Evolutionary conservation across 495 filamentous ascomycete genomes (phyloP).

Genomic region (Opeltia flavorubescens): DNA sequence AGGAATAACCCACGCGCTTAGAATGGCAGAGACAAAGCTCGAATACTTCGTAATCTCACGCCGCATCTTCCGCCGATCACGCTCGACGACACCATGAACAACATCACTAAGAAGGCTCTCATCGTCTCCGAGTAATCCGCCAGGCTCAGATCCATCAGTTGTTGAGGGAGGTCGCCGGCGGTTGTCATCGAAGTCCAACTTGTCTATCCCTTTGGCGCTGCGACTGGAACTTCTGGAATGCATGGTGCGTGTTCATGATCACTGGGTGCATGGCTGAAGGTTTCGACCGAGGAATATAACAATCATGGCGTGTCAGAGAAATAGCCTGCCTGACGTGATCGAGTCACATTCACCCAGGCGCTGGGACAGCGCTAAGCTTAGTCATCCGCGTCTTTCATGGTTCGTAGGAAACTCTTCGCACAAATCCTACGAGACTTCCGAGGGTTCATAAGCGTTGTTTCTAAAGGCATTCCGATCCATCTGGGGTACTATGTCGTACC

Average conservation of each 20-base stretch:
- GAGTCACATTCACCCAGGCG: not conserved
- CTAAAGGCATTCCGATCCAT: too few relatives aligned
- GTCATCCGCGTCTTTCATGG: too few relatives aligned
- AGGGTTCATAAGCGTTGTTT: too few relatives aligned
- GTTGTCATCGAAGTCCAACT: conserved; percentile 46
- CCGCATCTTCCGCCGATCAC: conserved; percentile 40
- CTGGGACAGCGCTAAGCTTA: too few relatives aligned
- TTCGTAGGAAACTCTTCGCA: too few relatives aligned
- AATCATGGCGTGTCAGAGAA: not conserved
- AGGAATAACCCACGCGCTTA: conserved; percentile 34
- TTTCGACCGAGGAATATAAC: not conserved
- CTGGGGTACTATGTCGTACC: too few relatives aligned
- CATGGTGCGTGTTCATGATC: conserved; percentile 12
- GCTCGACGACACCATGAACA: conserved; percentile 44
- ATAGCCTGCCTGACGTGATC: not conserved
- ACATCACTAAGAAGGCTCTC: conserved; percentile 47
- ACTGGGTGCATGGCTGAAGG: not conserved
- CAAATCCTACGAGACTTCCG: too few relatives aligned
- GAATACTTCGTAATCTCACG: conserved; percentile 34
- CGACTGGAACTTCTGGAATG: conserved; percentile 11
- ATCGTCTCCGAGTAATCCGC: conserved; percentile 25
- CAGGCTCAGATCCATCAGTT: conserved; percentile 18
- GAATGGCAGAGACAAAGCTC: conserved; percentile 46
- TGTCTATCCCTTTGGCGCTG: conserved; percentile 29
- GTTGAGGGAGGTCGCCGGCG: conserved; percentile 29